Percentiles rank a stretch among this genome's conserved stretches.
Evolutionary conservation across 2,329 filamentous ascomycete species (phyloP).

Genomic region (Sporothrix inflata): DNA sequence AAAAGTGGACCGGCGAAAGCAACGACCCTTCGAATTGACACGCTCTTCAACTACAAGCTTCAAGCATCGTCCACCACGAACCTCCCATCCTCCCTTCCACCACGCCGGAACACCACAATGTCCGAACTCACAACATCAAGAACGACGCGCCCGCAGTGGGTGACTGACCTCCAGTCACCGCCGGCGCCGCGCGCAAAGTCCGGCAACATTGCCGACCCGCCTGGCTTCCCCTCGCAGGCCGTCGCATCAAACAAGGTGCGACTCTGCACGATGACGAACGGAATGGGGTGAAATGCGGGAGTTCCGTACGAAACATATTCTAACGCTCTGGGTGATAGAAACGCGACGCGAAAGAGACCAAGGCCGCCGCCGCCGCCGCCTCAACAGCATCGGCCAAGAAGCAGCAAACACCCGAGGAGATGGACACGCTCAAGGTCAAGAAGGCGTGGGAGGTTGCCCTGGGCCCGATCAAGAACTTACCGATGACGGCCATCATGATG

Average conservation of each 20-base stretch:
- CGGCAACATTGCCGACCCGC: constrained; percentile 76
- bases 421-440: constrained; percentile 94
- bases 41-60: not conserved
- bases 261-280: not conserved
- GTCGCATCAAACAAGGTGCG: constrained; percentile 60
- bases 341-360: constrained; percentile 44
- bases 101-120: constrained; percentile 32
- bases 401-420: constrained; percentile 76
- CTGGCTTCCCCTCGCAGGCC: constrained; percentile 70
- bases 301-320: not conserved
- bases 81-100: not conserved
- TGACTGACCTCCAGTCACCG: constrained; percentile 74
- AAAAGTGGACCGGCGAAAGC: constrained; percentile 16
- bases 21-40: not conserved
- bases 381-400: constrained; percentile 54
- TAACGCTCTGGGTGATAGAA: constrained; percentile 39
- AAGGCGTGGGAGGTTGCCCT: constrained; percentile 98
- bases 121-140: constrained; percentile 35
- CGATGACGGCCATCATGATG: constrained; percentile 99
- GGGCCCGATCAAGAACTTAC: constrained; percentile 87
- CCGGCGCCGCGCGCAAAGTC: constrained; percentile 68
- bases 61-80: not conserved
- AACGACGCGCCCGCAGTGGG: constrained; percentile 70
- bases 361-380: constrained; percentile 37
- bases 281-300: not conserved